Percentiles rank a stretch among this genome's conserved stretches.
Conservation (phyloP, 169 alveolate genomes). For the Plasmodium adleri region DNA sequence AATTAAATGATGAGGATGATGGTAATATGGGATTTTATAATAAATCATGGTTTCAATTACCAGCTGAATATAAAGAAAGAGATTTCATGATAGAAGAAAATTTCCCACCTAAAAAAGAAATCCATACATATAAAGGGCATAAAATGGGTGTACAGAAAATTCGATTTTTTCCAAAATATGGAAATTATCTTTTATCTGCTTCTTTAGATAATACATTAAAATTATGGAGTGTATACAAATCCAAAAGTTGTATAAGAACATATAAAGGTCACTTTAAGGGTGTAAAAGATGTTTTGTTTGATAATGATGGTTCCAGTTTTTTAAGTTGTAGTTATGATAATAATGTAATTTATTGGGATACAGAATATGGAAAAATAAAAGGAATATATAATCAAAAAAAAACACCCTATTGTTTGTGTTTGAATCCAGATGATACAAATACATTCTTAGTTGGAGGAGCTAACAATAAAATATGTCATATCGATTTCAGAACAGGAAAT, state of each 20-base stretch:
- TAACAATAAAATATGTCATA: slow-evolving; percentile 92
- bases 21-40: slow-evolving; percentile 3
- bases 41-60: slow-evolving; percentile 76
- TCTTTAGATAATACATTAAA: slow-evolving; percentile 94
- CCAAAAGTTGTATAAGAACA: slow-evolving; percentile 93
- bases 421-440: slow-evolving; percentile 92
- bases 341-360: slow-evolving; percentile 95
- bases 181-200: slow-evolving; percentile 94
- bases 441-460: slow-evolving; percentile 95
- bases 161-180: slow-evolving; percentile 94
- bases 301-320: slow-evolving; percentile 93
- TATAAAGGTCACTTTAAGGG: slow-evolving; percentile 97
- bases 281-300: slow-evolving; percentile 94
- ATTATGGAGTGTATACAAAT: slow-evolving; percentile 95
- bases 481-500: slow-evolving; percentile 93
- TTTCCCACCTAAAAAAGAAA: slow-evolving; percentile 93
- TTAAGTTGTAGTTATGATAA: slow-evolving; percentile 95
- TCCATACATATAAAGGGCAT: slow-evolving; percentile 94
- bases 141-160: slow-evolving; percentile 94
- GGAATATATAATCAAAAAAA: slow-evolving; percentile 91
- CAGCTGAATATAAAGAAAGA: slow-evolving; percentile 76
- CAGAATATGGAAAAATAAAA: slow-evolving; percentile 96
- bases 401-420: slow-evolving; percentile 94
- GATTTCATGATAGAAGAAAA: slow-evolving; percentile 76
- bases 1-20: slow-evolving; percentile 9